Conservation (phyloP, 2,329 filamentous ascomycete species). For the Trichoderma hamatum region DNA sequence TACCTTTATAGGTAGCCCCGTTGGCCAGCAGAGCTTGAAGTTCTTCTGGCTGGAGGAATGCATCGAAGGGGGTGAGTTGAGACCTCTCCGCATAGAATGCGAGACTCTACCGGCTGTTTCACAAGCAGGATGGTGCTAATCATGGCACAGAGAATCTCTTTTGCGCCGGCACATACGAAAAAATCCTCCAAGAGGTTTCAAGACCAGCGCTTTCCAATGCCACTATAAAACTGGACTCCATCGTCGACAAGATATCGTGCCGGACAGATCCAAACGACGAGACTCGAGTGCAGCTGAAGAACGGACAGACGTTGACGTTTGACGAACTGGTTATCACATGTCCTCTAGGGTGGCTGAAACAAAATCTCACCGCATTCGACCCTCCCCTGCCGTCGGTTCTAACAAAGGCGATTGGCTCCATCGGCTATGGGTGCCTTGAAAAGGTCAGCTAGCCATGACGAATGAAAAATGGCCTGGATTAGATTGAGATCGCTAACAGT, state of each 20-base stretch:
- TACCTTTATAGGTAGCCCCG: constrained; percentile 67
- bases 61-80: constrained; percentile 64
- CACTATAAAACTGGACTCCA: constrained; percentile 54
- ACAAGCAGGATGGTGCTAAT: neutral
- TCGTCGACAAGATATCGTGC: constrained; percentile 49
- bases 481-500: neutral
- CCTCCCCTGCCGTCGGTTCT: constrained; percentile 62
- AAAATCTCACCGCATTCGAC: constrained; percentile 60
- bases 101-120: neutral
- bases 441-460: constrained; percentile 52
- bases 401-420: constrained; percentile 62
- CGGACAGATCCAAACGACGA: constrained; percentile 36
- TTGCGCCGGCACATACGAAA: constrained; percentile 61
- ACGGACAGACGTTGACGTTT: constrained; percentile 54
- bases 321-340: constrained; percentile 70
- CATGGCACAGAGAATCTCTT: constrained; percentile 58
- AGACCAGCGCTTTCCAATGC: constrained; percentile 59
- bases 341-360: constrained; percentile 70
- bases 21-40: constrained; percentile 68
- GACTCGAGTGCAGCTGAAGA: constrained; percentile 50
- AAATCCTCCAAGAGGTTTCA: constrained; percentile 61
- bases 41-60: constrained; percentile 81
- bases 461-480: neutral
- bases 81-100: neutral
- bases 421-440: constrained; percentile 72